Evolutionary conservation across 148 eudicot species (phyloP), one percentile per base, ranked within the genome.

Genomic region (Suaeda aralocaspica): DNA sequence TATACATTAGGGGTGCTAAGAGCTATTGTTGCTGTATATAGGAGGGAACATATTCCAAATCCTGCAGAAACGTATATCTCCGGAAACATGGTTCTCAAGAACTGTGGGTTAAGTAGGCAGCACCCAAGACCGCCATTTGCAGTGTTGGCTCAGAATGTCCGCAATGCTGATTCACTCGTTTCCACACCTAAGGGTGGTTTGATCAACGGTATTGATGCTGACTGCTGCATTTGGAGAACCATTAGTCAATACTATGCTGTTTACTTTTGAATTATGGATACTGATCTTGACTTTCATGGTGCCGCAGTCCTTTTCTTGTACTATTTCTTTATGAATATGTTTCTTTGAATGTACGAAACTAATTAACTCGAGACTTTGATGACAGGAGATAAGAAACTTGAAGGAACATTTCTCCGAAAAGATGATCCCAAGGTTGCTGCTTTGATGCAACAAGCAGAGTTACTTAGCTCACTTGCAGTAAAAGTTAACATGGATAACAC

Each of bases 401-500:
- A 86, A 77, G 88, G 92, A 68, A 86, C 95, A 55, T 91, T 81
- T 82, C 82, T 94, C 16, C 84, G 84, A 81, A 89, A 87, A 83
- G 91, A 89, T 78, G 92, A 91, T 71, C 96, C 97, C 21, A 91
- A 81, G 84, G 81, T 91, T 51, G 69, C 84, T 59, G 92, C 92
- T 53, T 70, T 91, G 78, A 61, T 86, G 76, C 93, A 91, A 74
- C 96, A 91, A 85, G 99, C 92, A 39, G 95, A 94, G 80, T 76
- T 94, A 48, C 97, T 94, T 41, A 87, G 88, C 83, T 89, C 97
- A 33, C 89, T 94, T 71, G 96, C 99, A 28, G 75, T 78, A 55
- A 91, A 89, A 86, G 96, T 91, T 51, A 91, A 86, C 69, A 70
- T 74, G 66, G 97, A 91, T 71, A 86, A 82, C 59, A 80, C 88